Base-by-base conservation (phyloP, 2,329 filamentous ascomycete genomes). In the Volutella citrinella region DNA sequence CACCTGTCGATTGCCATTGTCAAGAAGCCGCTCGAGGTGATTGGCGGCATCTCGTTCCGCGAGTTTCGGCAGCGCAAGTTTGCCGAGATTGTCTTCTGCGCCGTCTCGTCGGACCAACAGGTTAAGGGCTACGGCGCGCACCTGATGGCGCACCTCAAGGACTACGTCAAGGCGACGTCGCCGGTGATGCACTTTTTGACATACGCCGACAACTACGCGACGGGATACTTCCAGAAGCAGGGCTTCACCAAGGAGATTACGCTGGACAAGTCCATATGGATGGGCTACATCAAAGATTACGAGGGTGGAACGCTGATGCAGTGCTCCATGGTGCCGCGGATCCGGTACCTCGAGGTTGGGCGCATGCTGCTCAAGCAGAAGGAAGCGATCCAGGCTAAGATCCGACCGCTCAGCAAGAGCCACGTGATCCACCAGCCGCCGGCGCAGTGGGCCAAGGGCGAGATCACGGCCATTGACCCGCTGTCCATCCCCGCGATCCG, bases 231-330 rank as follows among this genome's bases (percentile, higher is more conserved):
- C 65, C 95, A 97, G 63, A 98, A 98, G 60, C 93, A 98, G 60
- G 93, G 93, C 0, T 98, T 98, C 57, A 97, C 93, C 3, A 98
- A 98, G 60, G 91, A 98, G 53, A 97, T 98, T 45, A 95, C 90
- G 0, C 78, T 98, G 1, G 86, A 93, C 39, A 85, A 82, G 53
- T 81, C 83, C 4, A 82, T 88, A 5, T 98, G 93, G 93, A 97
- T 97, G 93, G 93, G 93, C 4, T 98, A 97, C 55, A 98, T 98
- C 69, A 98, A 98, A 60, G 93, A 98, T 60, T 98, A 98, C 61
- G 93, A 98, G 64, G 93, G 93, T 38, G 93, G 93, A 38, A 98
- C 93, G 0, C 95, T 98, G 42, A 98, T 98, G 93, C 93, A 98
- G 66, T 98, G 93, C 57, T 88, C 85, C 32, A 97, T 98, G 93